phyloP scores from a whole-genome alignment of 2,329 filamentous ascomycete genomes.

The Pseudogymnoascus sp. region DNA sequence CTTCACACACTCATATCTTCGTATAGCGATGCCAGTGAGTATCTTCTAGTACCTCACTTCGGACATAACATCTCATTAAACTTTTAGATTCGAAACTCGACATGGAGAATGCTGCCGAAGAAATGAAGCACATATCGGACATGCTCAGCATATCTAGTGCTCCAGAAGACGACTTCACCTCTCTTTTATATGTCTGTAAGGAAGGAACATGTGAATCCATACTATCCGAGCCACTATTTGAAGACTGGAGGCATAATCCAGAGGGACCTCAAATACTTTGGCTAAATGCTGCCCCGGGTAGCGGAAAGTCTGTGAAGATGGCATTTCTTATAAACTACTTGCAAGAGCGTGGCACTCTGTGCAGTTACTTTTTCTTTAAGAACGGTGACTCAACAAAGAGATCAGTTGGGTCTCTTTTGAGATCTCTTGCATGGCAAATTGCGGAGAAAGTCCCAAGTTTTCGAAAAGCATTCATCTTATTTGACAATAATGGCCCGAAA shows the following conservation, averaged over 20 bases:
- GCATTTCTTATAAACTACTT: constrained; percentile 24
- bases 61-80: too few species aligned
- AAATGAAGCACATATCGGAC: not conserved
- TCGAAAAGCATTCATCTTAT: not conserved
- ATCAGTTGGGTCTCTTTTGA: constrained; percentile 18
- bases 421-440: constrained; percentile 26
- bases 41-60: constrained; percentile 14
- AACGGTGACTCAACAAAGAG: constrained; percentile 23
- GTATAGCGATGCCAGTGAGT: constrained; percentile 5
- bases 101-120: not conserved
- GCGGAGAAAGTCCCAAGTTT: constrained; percentile 16
- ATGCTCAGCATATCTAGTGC: not conserved
- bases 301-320: constrained; percentile 29
- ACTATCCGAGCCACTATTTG: too few species aligned
- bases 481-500: not conserved
- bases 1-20: too few species aligned
- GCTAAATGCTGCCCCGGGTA: constrained; percentile 23
- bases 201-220: constrained; percentile 18
- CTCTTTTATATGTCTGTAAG: constrained; percentile 16
- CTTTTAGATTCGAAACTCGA: too few species aligned
- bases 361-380: constrained; percentile 27
- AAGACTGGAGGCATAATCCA: constrained; percentile 4
- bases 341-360: constrained; percentile 11
- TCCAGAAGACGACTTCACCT: constrained; percentile 15
- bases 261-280: constrained; percentile 21